Evolutionary conservation across 2,329 filamentous ascomycete genomes (phyloP).

Genomic region (Graphilbum sp.): DNA sequence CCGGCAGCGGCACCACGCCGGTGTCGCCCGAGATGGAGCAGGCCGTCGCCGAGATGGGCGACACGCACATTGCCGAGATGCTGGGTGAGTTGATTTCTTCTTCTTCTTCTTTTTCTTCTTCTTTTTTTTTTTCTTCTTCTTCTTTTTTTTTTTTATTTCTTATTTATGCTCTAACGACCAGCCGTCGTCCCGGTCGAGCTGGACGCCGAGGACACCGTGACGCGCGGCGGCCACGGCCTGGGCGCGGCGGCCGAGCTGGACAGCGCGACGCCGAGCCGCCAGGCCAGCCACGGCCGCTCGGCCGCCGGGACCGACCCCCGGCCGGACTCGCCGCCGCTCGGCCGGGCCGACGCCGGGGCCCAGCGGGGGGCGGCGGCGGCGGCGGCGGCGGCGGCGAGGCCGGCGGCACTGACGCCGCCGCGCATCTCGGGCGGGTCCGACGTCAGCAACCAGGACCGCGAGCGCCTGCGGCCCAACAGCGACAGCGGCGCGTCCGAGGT

Average conservation of each 20-base stretch:
- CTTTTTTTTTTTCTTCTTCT: neutral
- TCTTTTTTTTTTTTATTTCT: no score
- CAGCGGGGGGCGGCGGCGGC: neutral
- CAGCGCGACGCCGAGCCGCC: no score
- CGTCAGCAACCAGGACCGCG: slow-evolving; percentile 22
- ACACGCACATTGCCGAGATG: slow-evolving; percentile 29
- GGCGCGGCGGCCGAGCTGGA: slow-evolving; percentile 11
- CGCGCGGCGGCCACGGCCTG: slow-evolving; percentile 9
- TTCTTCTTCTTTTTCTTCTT: neutral
- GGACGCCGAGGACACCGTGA: neutral
- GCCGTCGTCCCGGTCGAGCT: neutral
- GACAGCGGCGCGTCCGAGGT: slow-evolving; percentile 19
- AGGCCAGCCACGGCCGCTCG: slow-evolving; percentile 11
- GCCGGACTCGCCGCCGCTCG: neutral
- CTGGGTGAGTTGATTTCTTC: slow-evolving; percentile 20
- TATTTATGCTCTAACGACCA: neutral
- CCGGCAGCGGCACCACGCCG: slow-evolving; percentile 20
- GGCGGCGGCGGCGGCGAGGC: neutral
- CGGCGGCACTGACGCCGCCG: slow-evolving; percentile 1
- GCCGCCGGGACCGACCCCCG: neutral
- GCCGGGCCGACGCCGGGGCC: neutral
- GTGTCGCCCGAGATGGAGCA: slow-evolving; percentile 22
- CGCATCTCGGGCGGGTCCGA: slow-evolving; percentile 23
- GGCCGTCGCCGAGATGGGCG: slow-evolving; percentile 21
- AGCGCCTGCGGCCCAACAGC: slow-evolving; percentile 25